Evolutionary conservation across 1,284 basidiomycete genomes (phyloP).

Genomic region (Mrakiaceae sp.): DNA sequence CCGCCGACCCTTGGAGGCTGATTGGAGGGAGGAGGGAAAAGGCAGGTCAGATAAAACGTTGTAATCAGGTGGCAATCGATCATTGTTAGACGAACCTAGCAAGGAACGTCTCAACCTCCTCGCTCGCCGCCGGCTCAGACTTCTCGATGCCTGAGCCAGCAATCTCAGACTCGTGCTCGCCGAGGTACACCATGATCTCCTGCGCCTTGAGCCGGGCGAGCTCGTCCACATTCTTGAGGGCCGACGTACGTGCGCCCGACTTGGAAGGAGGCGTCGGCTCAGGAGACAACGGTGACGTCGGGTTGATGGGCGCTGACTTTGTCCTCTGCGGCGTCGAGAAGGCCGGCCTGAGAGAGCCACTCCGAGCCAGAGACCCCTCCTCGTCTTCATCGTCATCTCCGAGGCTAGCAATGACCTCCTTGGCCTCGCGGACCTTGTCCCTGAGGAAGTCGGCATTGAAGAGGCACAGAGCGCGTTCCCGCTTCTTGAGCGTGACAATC

Average conservation of each 20-base stretch:
- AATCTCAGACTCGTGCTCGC: slow-evolving; percentile 42
- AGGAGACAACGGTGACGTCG: neutral
- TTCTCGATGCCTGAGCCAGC: slow-evolving; percentile 52
- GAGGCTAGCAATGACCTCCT: slow-evolving; percentile 47
- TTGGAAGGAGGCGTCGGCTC: neutral
- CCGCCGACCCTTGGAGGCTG: slow-evolving; percentile 50
- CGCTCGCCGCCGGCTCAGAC: slow-evolving; percentile 30
- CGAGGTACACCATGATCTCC: neutral
- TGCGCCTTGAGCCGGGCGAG: neutral
- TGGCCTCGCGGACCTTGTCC: slow-evolving; percentile 68
- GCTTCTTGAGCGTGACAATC: slow-evolving; percentile 69
- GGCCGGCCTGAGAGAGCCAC: neutral
- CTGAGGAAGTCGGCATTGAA: slow-evolving; percentile 73
- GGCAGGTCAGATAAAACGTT: neutral
- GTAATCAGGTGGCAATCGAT: neutral
- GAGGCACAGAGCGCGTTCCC: slow-evolving; percentile 76
- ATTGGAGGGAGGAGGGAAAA: slow-evolving; percentile 51
- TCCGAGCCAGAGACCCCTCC: slow-evolving; percentile 22
- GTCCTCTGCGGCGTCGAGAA: slow-evolving; percentile 8
- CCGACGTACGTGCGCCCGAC: neutral
- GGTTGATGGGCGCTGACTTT: slow-evolving; percentile 8
- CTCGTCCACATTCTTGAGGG: neutral
- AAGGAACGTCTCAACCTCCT: slow-evolving; percentile 10
- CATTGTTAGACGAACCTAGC: neutral
- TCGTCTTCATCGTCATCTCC: slow-evolving; percentile 52